Evolutionary conservation across 2,329 filamentous ascomycete genomes (phyloP), one percentile per base, ranked within the genome.

Genomic region (Claviceps purpurea): DNA sequence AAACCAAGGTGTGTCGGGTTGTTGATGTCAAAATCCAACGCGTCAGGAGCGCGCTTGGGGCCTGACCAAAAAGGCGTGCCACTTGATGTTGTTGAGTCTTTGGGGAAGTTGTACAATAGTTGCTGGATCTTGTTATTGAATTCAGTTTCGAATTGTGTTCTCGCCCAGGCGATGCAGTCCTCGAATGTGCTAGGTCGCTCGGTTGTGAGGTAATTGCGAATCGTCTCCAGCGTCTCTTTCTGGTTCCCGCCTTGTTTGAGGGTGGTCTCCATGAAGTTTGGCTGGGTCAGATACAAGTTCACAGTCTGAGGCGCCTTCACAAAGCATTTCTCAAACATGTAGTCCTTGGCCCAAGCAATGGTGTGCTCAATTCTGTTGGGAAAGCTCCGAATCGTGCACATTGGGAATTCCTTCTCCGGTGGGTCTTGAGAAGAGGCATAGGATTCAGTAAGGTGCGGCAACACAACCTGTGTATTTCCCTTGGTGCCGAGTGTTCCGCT

Each of bases 341-440:
- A 70, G 67, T 97, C 93, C 62, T 94, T 88, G 41, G 90, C 85
- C 93, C 93, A 98, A 2, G 93, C 93, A 66, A 98, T 98, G 0
- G 93, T 97, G 69, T 98, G 93, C 71, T 98, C 90, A 62, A 98
- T 98, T 62, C 85, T 85, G 76, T 98, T 98, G 54, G 93, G 93
- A 76, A 98, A 98, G 69, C 90, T 96, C 64, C 88, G 82, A 56
- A 98, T 78, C 5, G 93, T 97, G 69, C 93, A 98, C 90, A 97
- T 97, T 0, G 93, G 93, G 77, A 98, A 97, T 1, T 93, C 95
- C 73, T 96, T 89, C 76, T 98, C 94, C 0, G 93, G 93, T 1
- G 93, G 93, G 66, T 98, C 94, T 66, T 96, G 91, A 20, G 93
- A 97, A 4, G 74, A 77, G 1, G 93, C 96, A 73, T 98, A 98